These are phyloP conservation scores for Pichia ethanolica DNA, from an alignment of 805 yeast species.

Conservation along the genomic window DNA sequence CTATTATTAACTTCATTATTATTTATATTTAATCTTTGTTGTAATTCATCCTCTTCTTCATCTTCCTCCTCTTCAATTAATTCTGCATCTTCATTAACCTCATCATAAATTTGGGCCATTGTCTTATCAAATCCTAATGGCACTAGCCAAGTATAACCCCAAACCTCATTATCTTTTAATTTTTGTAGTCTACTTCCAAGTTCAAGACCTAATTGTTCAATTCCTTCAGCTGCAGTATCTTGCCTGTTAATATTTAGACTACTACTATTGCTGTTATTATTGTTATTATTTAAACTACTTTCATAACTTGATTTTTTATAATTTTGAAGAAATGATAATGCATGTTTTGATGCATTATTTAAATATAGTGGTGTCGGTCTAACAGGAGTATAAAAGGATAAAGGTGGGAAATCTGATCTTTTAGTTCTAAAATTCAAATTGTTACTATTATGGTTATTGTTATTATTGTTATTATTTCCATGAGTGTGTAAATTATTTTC, in stretches of 20 bases:
- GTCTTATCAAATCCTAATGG: slow-evolving; percentile 51
- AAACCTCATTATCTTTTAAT: slow-evolving; percentile 6
- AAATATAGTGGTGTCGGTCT: slow-evolving; percentile 7
- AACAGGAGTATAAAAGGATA: slow-evolving; percentile 8
- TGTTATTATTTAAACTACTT: not conserved
- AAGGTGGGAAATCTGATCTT: slow-evolving; percentile 12
- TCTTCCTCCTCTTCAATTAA: not conserved
- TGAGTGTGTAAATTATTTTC: not conserved
- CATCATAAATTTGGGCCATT: slow-evolving; percentile 31
- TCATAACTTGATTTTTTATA: slow-evolving; percentile 12
- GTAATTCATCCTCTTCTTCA: not conserved
- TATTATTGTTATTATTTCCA: not conserved
- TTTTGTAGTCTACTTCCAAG: slow-evolving; percentile 9
- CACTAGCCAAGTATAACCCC: slow-evolving; percentile 25
- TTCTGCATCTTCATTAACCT: not conserved
- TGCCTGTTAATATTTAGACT: not conserved
- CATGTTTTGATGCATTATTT: not conserved
- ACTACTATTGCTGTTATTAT: not conserved
- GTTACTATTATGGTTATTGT: not conserved
- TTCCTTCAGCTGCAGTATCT: slow-evolving; percentile 2
- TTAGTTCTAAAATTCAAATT: slow-evolving; percentile 10
- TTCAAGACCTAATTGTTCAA: slow-evolving; percentile 12
- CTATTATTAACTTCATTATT: not conserved
- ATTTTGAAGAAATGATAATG: not conserved
- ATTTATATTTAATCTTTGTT: not conserved